Conservation (phyloP, 371 early-diverging fungal genomes). For the Mortierella sp. region DNA sequence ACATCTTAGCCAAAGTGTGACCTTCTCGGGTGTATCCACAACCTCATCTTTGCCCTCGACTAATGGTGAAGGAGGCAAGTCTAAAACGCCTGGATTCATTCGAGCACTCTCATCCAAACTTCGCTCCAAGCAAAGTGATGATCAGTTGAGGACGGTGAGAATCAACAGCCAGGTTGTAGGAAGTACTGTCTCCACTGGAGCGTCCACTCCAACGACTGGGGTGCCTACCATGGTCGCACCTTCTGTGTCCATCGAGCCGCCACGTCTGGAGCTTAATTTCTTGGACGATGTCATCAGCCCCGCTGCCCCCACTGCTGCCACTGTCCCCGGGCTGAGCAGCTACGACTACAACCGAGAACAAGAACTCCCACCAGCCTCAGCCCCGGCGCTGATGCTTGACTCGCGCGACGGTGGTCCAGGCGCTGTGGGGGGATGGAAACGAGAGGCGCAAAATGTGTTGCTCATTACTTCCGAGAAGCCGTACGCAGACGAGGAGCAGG, state of each 20-base stretch:
- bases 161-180: conserved; percentile 17
- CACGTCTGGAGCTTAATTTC: conserved; percentile 45
- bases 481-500: background rate
- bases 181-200: background rate
- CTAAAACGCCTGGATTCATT: conserved; percentile 39
- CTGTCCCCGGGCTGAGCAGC: no score
- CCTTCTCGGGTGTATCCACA: conserved; percentile 27
- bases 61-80: conserved; percentile 14
- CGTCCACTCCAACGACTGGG: background rate
- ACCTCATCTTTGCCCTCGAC: conserved; percentile 14
- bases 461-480: conserved; percentile 6
- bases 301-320: background rate
- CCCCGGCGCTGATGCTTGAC: conserved; percentile 26
- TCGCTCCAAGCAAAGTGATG: conserved; percentile 48
- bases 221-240: conserved; percentile 2
- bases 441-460: conserved; percentile 20
- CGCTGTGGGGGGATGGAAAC: conserved; percentile 22
- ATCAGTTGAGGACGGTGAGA: conserved; percentile 20
- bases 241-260: conserved; percentile 34
- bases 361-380: conserved; percentile 10
- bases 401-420: background rate
- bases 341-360: background rate
- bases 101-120: conserved; percentile 43
- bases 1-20: conserved; percentile 20
- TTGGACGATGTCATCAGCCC: conserved; percentile 16